Base-by-base conservation (phyloP, 148 eudicot species). In the Rhododendron vialii region DNA sequence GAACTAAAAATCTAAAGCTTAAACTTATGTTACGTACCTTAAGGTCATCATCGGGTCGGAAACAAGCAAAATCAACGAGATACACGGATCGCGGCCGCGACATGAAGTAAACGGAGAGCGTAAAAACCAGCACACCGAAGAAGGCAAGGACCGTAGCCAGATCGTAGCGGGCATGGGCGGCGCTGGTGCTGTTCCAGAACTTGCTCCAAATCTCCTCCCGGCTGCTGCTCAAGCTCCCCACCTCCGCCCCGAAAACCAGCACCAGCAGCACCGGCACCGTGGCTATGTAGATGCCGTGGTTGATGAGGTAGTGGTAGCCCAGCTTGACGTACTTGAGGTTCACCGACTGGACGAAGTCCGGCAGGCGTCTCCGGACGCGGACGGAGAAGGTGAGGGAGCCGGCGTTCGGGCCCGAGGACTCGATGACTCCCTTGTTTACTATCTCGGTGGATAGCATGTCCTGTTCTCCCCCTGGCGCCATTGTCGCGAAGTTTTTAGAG, bases 51-150 rank as follows among this genome's bases (percentile, higher is more conserved):
- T 24, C 33, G 79, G 99, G 99, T 83, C 90, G 92, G 90, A 80
- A 97, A 65, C 98, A 97, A 26, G 99, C 96, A 22, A 97, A 97
- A 80, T 97, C 99, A 18, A 97, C 88, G 78, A 97, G 95, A 78
- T 93, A 97, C 36, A 97, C 91, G 0, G 95, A 91, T 0, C 94
- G 88, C 12, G 98, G 98, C 1, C 93, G 88, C 0, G 99, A 97
- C 93, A 93, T 87, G 88, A 93, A 91, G 89, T 94, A 94, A 41
- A 93, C 89, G 2, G 95, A 90, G 1, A 97, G 89, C 0, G 98
- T 94, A 71, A 97, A 95, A 3, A 93, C 95, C 41, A 93, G 87
- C 26, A 97, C 94, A 0, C 89, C 98, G 45, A 93, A 88, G 53
- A 97, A 94, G 7, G 96, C 94, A 4, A 97, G 88, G 1, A 94